Conservation (phyloP, 2,329 filamentous ascomycete species). For the Magnaporthiopsis rhizophila region DNA sequence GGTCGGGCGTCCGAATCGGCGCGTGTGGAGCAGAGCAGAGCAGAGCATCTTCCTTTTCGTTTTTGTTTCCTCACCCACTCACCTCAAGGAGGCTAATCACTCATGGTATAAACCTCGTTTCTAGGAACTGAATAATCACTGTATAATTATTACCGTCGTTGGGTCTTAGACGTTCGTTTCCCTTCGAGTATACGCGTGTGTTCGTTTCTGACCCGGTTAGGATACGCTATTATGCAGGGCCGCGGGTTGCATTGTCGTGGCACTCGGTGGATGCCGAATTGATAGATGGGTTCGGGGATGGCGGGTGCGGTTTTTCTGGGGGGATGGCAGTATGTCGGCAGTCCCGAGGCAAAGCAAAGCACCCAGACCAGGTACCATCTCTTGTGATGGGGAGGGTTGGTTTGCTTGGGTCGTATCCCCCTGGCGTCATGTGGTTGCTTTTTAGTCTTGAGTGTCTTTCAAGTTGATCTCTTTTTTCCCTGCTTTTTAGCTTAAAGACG, state of each 20-base stretch:
- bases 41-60: no score
- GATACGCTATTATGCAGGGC: neutral
- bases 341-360: neutral
- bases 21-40: no score
- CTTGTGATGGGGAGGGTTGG: neutral
- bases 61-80: neutral
- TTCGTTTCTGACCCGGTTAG: neutral
- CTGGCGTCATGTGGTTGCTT: neutral
- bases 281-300: neutral
- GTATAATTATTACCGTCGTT: neutral
- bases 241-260: neutral
- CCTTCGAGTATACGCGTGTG: neutral
- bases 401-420: neutral
- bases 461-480: neutral
- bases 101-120: neutral
- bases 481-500: neutral
- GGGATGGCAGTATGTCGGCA: neutral
- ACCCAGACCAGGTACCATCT: neutral
- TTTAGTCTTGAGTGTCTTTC: neutral
- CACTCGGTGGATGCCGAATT: neutral
- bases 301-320: neutral
- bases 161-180: neutral
- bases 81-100: neutral
- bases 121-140: conserved; percentile 1
- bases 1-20: neutral